Evolutionary conservation across 2,329 filamentous ascomycete species (phyloP).

Genomic region (Hypomyces perniciosus): DNA sequence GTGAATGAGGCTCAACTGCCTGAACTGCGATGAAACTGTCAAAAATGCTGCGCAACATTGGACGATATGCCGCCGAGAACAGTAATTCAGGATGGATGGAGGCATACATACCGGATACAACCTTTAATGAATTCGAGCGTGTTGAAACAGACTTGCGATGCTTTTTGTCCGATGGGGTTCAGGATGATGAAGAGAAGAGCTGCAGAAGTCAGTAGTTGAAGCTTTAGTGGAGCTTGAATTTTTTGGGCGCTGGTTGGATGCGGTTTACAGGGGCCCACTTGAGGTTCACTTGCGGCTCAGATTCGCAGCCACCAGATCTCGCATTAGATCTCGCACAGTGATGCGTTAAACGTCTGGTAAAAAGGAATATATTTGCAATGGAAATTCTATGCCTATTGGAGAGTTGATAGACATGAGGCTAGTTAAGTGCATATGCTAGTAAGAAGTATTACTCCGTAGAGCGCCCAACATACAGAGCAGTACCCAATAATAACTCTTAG

Average conservation of each 20-base stretch:
- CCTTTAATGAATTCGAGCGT: background rate
- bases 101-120: background rate
- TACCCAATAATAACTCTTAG: too few relatives aligned
- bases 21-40: background rate
- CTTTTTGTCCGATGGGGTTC: background rate
- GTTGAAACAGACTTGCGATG: background rate
- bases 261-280: conserved; percentile 1
- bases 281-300: conserved; percentile 9
- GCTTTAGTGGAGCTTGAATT: background rate
- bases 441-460: too few relatives aligned
- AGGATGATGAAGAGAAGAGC: background rate
- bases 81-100: background rate
- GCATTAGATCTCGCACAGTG: background rate
- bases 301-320: conserved; percentile 1
- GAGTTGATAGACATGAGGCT: too few relatives aligned
- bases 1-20: background rate
- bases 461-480: too few relatives aligned
- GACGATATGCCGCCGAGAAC: background rate
- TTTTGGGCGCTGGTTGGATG: conserved; percentile 8
- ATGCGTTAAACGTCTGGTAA: background rate
- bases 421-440: too few relatives aligned
- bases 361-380: background rate
- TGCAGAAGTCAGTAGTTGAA: conserved; percentile 2
- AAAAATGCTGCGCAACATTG: background rate
- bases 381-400: background rate